These are phyloP conservation scores for Stramenopiles sp. DNA, from an alignment of 352 stramenopile genomes.

Conservation along the genomic window DNA sequence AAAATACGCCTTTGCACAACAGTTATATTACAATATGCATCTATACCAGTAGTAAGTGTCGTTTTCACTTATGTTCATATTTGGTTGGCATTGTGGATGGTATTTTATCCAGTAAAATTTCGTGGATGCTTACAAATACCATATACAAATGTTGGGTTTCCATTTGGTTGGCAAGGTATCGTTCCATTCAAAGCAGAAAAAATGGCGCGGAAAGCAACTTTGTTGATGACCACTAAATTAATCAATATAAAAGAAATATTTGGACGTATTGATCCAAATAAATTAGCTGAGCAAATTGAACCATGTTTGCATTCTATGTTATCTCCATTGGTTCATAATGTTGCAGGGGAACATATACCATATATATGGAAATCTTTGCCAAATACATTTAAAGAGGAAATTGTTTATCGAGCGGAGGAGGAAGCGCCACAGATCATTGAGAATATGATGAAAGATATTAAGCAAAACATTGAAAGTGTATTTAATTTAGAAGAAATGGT, in stretches of 20 bases:
- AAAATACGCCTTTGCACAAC: too few relatives aligned
- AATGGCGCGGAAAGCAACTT: constrained; percentile 77
- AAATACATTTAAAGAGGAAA: constrained; percentile 53
- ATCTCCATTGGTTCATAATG: constrained; percentile 55
- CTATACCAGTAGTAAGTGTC: constrained; percentile 55
- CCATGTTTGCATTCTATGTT: constrained; percentile 67
- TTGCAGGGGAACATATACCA: constrained; percentile 62
- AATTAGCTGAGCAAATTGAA: constrained; percentile 72
- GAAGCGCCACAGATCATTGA: constrained; percentile 69
- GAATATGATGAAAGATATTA: constrained; percentile 77
- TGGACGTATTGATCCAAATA: constrained; percentile 51
- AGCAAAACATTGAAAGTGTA: constrained; percentile 79
- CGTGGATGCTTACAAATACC: constrained; percentile 51
- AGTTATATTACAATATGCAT: too few relatives aligned
- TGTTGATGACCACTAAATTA: constrained; percentile 78
- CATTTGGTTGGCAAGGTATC: constrained; percentile 84
- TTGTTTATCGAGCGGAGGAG: constrained; percentile 79
- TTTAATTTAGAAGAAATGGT: constrained; percentile 86
- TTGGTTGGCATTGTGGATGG: constrained; percentile 87
- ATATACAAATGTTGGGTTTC: constrained; percentile 58
- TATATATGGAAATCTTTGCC: constrained; percentile 50
- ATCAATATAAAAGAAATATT: constrained; percentile 76
- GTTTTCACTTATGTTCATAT: constrained; percentile 82
- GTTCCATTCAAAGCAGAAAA: constrained; percentile 87
- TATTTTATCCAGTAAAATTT: constrained; percentile 88